Evolutionary conservation across 2,329 filamentous ascomycete species (phyloP).

Genomic region (Fusarium pseudoanthophilum): DNA sequence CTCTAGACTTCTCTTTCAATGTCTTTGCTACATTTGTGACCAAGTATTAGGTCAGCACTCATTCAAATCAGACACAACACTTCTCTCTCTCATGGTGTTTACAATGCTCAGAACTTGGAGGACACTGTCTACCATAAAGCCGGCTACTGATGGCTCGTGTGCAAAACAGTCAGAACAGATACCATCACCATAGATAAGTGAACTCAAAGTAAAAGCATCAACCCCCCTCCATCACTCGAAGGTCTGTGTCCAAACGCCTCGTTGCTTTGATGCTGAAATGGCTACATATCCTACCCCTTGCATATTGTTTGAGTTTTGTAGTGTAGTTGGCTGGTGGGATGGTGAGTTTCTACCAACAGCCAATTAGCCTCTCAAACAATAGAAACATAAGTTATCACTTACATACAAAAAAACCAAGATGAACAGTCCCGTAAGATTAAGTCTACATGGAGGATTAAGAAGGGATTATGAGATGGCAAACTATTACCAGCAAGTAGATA

Average conservation of each 20-base stretch:
- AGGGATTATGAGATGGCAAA: neutral
- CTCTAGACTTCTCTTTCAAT: neutral
- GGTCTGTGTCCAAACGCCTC: neutral
- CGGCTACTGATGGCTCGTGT: neutral
- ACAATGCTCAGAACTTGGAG: neutral
- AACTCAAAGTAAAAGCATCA: neutral
- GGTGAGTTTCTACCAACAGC: neutral
- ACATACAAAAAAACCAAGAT: neutral
- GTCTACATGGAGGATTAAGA: neutral
- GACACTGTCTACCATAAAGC: neutral
- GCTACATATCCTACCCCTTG: constrained; percentile 1
- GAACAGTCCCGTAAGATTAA: neutral
- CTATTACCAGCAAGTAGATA: neutral
- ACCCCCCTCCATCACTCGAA: neutral
- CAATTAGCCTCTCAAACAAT: neutral
- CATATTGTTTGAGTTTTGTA: constrained; percentile 1
- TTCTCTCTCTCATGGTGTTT: neutral
- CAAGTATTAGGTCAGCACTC: neutral
- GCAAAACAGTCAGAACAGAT: neutral
- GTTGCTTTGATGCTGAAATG: neutral
- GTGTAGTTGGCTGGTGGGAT: neutral
- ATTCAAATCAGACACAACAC: too few relatives aligned
- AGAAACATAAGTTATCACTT: neutral
- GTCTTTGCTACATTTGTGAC: neutral
- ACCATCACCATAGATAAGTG: neutral